Percentiles rank a stretch among this genome's conserved stretches.
phyloP scores from a whole-genome alignment of 352 stramenopile genomes.

The Phytophthora kernoviae region DNA sequence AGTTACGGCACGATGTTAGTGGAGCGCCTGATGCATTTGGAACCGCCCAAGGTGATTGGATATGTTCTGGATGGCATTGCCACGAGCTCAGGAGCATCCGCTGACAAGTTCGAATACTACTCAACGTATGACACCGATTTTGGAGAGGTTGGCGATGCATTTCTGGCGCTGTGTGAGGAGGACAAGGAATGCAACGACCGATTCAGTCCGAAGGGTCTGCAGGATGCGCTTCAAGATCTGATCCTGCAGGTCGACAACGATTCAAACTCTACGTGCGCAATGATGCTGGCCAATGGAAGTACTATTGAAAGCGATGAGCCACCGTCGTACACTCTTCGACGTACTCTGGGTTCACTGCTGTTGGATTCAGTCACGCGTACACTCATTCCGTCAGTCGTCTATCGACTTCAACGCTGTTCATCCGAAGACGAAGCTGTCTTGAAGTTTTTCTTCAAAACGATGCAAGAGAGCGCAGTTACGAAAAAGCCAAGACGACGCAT shows the following conservation, averaged over 20 bases:
- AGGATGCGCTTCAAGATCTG: slow-evolving; percentile 10
- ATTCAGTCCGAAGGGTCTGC: slow-evolving; percentile 13
- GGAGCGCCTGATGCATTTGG: too few relatives aligned
- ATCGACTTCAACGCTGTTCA: slow-evolving; percentile 36
- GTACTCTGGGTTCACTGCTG: slow-evolving; percentile 26
- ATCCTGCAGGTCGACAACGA: slow-evolving; percentile 21
- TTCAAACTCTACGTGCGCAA: slow-evolving; percentile 23
- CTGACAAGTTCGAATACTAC: slow-evolving; percentile 29
- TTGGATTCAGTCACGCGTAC: slow-evolving; percentile 17
- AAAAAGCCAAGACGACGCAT: slow-evolving; percentile 14
- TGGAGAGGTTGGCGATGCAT: slow-evolving; percentile 27
- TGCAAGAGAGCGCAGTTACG: neutral
- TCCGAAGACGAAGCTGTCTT: slow-evolving; percentile 19
- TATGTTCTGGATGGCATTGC: slow-evolving; percentile 27
- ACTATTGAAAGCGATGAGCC: neutral
- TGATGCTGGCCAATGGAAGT: slow-evolving; percentile 8
- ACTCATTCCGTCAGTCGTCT: slow-evolving; percentile 32
- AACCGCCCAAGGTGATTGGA: too few relatives aligned
- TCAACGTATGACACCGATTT: slow-evolving; percentile 39
- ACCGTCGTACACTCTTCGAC: slow-evolving; percentile 25
- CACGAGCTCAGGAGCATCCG: neutral
- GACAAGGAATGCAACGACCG: slow-evolving; percentile 17
- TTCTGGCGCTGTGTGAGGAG: slow-evolving; percentile 15
- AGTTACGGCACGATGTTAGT: too few relatives aligned
- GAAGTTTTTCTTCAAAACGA: slow-evolving; percentile 9